A percentile compares a stretch with the other conserved stretches of the same genome.
phyloP scores from a whole-genome alignment of 352 stramenopile species.

The Phytophthora fragariae region DNA sequence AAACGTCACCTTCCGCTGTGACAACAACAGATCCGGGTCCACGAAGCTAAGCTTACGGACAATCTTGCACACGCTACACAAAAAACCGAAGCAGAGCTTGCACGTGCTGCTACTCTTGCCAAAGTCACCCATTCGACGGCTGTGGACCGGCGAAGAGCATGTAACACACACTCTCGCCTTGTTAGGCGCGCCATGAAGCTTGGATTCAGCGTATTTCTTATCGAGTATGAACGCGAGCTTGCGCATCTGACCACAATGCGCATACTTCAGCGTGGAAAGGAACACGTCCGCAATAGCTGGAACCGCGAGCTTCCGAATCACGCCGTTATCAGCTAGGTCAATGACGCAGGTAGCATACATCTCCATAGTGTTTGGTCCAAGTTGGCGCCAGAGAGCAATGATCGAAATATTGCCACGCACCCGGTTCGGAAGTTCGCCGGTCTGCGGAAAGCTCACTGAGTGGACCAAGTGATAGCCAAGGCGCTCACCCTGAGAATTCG shows the following conservation, averaged over 20 bases:
- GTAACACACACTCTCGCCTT: neutral
- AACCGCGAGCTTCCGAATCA: conserved; percentile 13
- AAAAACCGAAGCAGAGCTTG: neutral
- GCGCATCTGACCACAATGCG: conserved; percentile 16
- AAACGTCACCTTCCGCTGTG: conserved; percentile 8
- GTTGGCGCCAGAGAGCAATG: conserved; percentile 16
- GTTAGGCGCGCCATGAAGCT: neutral
- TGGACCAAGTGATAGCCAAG: conserved; percentile 31
- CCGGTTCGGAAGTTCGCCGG: conserved; percentile 15
- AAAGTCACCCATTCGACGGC: neutral
- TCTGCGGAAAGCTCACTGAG: conserved; percentile 32
- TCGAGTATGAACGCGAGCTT: neutral
- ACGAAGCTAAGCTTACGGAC: neutral
- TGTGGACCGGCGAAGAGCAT: neutral
- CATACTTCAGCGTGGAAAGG: conserved; percentile 16
- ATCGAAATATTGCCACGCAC: conserved; percentile 19
- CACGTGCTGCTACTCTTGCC: neutral
- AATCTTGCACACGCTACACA: neutral
- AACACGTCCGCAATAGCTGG: conserved; percentile 16
- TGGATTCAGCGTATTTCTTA: neutral
- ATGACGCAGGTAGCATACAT: conserved; percentile 21
- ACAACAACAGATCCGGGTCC: neutral
- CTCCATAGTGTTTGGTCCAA: conserved; percentile 10
- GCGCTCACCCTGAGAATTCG: conserved; percentile 2
- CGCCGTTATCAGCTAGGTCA: conserved; percentile 11